Base-by-base conservation (phyloP, 108 stramenopile genomes). In the Chaetoceros muelleri region DNA sequence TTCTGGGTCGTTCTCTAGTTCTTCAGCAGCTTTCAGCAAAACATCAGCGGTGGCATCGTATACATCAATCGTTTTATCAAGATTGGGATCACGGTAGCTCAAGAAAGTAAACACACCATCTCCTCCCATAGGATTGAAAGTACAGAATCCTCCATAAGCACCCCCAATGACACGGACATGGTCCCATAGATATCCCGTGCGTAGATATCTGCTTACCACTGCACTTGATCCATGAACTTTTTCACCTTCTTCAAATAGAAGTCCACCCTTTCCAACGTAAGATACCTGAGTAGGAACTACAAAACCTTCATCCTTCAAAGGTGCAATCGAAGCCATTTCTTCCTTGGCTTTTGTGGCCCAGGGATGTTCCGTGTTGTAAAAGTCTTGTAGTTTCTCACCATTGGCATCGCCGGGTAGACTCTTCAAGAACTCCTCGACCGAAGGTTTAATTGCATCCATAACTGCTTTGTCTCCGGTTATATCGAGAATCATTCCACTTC, bases 21-120 rank as follows among this genome's bases (percentile, higher is more conserved):
- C 83, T 24, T 83, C 85, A 2, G 85, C 90, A 5, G 81, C 81
- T 24, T 76, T 64, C 46, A 85, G 52, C 7, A 95, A 66, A 19
- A 85, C 69, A 52, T 88, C 82, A n/a, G 84, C 85, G 23, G 93
- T 87, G 28, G 66, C 83, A 48, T 96, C 94, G 68, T 98, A 98
- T 22, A 90, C 82, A 55, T 98, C 93, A 20, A 98, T 73, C 13
- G 95, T 96, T 67, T 88, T 81, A 24, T 73, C 71, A 16, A 96
- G 71, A 70, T 98, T 98, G 10, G 97, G 97, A 68, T 98, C 97
- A 30, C 97, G 75, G 76, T 98, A 98, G 47, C 85, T 88, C 52
- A 95, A 62, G 70, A 87, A 98, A 22, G 80, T 69, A 52, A 98
- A 91, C 52, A 90, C 65, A 27, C 76, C 76, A 57, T 73, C 70